A percentile compares a stretch with the other conserved stretches of the same genome.
Evolutionary conservation across 2,329 filamentous ascomycete species (phyloP).

Genomic region (Cercospora nicotianae): DNA sequence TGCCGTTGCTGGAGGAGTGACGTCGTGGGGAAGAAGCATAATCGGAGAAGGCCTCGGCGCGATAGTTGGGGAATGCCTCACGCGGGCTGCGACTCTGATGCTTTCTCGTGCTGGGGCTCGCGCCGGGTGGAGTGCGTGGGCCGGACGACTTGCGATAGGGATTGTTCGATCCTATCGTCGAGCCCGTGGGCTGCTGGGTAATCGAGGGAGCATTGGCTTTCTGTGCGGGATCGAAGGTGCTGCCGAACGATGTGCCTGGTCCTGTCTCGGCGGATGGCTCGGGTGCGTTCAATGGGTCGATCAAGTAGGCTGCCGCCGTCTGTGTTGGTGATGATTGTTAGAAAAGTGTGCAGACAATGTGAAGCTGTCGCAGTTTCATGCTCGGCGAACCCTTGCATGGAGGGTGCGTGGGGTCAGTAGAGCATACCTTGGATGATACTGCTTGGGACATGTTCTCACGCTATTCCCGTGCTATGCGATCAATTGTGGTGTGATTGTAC

Average conservation of each 20-base stretch:
- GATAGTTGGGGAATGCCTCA: constrained; percentile 50
- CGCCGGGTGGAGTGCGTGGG: constrained; percentile 12
- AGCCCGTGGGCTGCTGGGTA: constrained; percentile 38
- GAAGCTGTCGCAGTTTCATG: constrained; percentile 16
- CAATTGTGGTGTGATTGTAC: neutral
- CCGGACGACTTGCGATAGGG: constrained; percentile 42
- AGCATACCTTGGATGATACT: constrained; percentile 23
- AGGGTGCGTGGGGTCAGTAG: neutral
- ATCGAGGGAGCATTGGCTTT: constrained; percentile 26
- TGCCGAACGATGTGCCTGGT: constrained; percentile 58
- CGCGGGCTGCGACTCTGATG: constrained; percentile 42
- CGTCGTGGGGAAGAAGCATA: constrained; percentile 27
- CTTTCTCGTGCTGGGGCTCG: neutral
- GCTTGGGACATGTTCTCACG: constrained; percentile 19
- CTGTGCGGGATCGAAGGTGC: constrained; percentile 43
- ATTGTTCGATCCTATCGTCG: constrained; percentile 42
- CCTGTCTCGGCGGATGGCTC: constrained; percentile 69
- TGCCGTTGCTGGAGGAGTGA: constrained; percentile 20
- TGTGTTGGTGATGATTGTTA: constrained; percentile 41
- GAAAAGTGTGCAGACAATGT: too few relatives aligned
- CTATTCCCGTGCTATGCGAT: neutral
- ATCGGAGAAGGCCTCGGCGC: constrained; percentile 45
- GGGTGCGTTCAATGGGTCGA: constrained; percentile 67
- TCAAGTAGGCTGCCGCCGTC: constrained; percentile 63
- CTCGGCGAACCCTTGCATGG: constrained; percentile 17